phyloP scores from a whole-genome alignment of 2,329 filamentous ascomycete genomes.

The Ploettnerulaceae sp. region DNA sequence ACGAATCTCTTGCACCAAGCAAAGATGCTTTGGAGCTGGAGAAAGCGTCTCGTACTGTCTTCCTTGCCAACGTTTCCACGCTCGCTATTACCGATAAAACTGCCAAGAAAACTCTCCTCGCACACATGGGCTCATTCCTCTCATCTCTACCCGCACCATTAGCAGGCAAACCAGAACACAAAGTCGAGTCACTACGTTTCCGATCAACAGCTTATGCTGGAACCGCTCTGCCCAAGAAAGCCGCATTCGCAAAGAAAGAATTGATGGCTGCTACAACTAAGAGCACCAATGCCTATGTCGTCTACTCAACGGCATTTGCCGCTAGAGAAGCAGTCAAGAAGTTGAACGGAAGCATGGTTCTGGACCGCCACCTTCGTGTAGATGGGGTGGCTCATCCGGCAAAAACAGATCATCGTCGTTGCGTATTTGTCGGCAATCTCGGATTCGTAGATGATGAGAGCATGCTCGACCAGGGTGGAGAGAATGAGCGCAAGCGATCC shows the following conservation, averaged over 20 bases:
- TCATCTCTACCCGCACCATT: slow-evolving; percentile 44
- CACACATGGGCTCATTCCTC: slow-evolving; percentile 75
- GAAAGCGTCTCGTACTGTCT: slow-evolving; percentile 85
- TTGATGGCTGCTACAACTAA: slow-evolving; percentile 88
- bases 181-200: slow-evolving; percentile 88
- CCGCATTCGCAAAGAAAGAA: slow-evolving; percentile 87
- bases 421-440: slow-evolving; percentile 93
- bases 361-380: slow-evolving; percentile 84
- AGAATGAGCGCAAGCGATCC: slow-evolving; percentile 66
- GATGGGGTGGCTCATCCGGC: slow-evolving; percentile 88
- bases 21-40: slow-evolving; percentile 63
- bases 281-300: slow-evolving; percentile 89
- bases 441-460: slow-evolving; percentile 94
- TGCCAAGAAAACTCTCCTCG: slow-evolving; percentile 70
- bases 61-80: slow-evolving; percentile 85
- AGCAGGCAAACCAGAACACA: slow-evolving; percentile 51
- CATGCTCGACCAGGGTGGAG: slow-evolving; percentile 58
- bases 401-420: slow-evolving; percentile 77
- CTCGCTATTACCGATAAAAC: slow-evolving; percentile 77
- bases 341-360: slow-evolving; percentile 78
- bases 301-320: slow-evolving; percentile 72
- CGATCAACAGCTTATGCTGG: slow-evolving; percentile 84
- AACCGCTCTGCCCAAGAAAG: slow-evolving; percentile 77
- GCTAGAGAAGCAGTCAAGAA: slow-evolving; percentile 70
- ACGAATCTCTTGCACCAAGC: slow-evolving; percentile 52